Conservation (phyloP, 768 basidiomycete species). For the Auriscalpium orientale region DNA sequence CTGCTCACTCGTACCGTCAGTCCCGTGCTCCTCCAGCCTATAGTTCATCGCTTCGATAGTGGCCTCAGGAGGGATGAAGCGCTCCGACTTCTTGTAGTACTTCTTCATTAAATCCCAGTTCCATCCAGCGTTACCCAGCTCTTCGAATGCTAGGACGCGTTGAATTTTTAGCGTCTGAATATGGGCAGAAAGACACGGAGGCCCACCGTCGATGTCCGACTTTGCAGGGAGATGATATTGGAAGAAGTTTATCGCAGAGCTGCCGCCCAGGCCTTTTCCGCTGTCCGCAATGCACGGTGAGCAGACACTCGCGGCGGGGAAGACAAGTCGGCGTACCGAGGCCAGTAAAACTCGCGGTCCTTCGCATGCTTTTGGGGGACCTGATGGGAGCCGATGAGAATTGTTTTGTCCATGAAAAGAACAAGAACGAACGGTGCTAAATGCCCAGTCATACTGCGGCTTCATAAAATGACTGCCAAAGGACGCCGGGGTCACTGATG, state of each 20-base stretch:
- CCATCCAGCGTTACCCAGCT: slow-evolving; percentile 19
- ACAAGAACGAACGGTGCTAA: not conserved
- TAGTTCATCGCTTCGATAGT: slow-evolving; percentile 1
- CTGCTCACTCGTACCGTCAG: not conserved
- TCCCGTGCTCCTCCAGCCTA: slow-evolving; percentile 5
- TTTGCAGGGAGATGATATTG: slow-evolving; percentile 4
- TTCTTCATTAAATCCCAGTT: slow-evolving; percentile 13
- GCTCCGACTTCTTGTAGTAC: slow-evolving; percentile 15
- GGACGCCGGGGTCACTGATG: not conserved
- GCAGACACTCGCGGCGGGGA: not conserved
- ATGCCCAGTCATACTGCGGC: slow-evolving; percentile 7
- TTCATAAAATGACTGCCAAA: not conserved
- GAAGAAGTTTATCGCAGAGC: slow-evolving; percentile 15
- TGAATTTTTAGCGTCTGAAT: not conserved
- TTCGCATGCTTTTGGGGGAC: slow-evolving; percentile 4
- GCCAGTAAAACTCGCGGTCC: not conserved
- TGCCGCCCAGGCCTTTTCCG: slow-evolving; percentile 21
- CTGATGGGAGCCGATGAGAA: not conserved
- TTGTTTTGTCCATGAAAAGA: not conserved
- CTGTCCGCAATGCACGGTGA: not conserved
- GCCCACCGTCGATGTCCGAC: slow-evolving; percentile 13
- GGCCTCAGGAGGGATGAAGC: not conserved
- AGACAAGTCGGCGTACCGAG: not conserved
- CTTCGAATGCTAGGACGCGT: slow-evolving; percentile 13
- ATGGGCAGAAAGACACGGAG: not conserved